Conservation (phyloP, 352 stramenopile genomes). For the Phytophthora crassamura region DNA sequence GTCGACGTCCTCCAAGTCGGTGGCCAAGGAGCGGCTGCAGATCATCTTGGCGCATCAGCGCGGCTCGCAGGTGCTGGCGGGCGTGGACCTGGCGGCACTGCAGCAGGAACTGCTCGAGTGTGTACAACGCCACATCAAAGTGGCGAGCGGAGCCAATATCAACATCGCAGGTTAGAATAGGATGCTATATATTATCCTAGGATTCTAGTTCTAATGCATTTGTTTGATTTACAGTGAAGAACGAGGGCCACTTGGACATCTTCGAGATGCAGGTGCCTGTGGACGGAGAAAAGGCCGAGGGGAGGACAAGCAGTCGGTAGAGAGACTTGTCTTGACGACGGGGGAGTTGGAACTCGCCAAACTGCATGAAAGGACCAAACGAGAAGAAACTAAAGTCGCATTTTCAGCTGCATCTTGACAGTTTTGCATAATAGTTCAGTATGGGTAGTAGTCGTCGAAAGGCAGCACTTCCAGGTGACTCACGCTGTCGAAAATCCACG, state of each 20-base stretch:
- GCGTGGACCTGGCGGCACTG: constrained; percentile 79
- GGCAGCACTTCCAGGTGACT: constrained; percentile 83
- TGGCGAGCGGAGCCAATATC: constrained; percentile 87
- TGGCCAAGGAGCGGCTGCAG: constrained; percentile 89
- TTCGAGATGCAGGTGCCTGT: constrained; percentile 93
- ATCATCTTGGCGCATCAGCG: constrained; percentile 91
- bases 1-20: constrained; percentile 67
- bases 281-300: constrained; percentile 46
- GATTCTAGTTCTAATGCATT: too few species aligned
- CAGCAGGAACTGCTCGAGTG: constrained; percentile 88
- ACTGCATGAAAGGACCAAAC: constrained; percentile 7
- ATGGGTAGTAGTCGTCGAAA: constrained; percentile 90
- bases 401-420: too few species aligned
- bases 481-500: constrained; percentile 91
- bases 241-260: constrained; percentile 88
- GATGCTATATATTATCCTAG: not conserved
- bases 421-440: too few species aligned
- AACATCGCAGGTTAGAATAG: constrained; percentile 79
- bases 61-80: constrained; percentile 82
- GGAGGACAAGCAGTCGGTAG: constrained; percentile 34
- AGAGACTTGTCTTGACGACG: too few species aligned
- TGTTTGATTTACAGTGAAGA: too few species aligned
- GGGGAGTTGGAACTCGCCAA: constrained; percentile 1
- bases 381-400: too few species aligned
- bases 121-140: constrained; percentile 88